Evolutionary conservation across 192 early-diverging fungal genomes (phyloP), one percentile per base, ranked within the genome.

Genomic region (Coemansia guatemalensis): DNA sequence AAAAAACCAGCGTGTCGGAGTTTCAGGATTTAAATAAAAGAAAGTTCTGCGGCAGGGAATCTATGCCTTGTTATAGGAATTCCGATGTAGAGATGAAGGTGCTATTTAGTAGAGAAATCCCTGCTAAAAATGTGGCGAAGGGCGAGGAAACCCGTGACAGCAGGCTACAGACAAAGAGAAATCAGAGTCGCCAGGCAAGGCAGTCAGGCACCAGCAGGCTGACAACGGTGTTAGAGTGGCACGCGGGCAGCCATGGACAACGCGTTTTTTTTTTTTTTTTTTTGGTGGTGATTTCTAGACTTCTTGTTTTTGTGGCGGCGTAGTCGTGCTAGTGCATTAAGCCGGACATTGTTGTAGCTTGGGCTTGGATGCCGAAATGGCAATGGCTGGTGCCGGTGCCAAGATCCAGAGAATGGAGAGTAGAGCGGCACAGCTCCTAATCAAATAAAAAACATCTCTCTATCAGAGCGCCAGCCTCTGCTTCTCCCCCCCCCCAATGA

Each of bases 1-100:
- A 44, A 44, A 17, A 35, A 35, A 35, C 33, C 12, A 39, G 17
- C 14, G 21, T 52, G 32, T 62, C 60, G 60, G 60, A 32, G 49
- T 62, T 62, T 52, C 29, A 32, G 49, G 49, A 35, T 25, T 52
- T 29, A 33, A 39, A 14, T 18, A 58, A 58, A 29, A 14, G 20
- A 57, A 49, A 49, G 11, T 49, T 60, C 48, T 18, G 39, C 12
- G 41, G 58, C 21, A 25, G 33, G 21, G 17, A 23, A 62, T 4
- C 27, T 17, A 9, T 6, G 29, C 21, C 54, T 56, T 56, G 59
- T 32, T 60, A 62, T 62, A 62, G 60, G 60, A 62, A 62, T 62
- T 62, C 60, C 60, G 60, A 62, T 50, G 23, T 8, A 18, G 52
- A 30, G 29, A 17, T 44, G 39, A 17, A 2, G 17, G 14, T 17